Percentiles rank a stretch among this genome's conserved stretches.
phyloP scores from a whole-genome alignment of 495 filamentous ascomycete species.

The Podospora didyma region DNA sequence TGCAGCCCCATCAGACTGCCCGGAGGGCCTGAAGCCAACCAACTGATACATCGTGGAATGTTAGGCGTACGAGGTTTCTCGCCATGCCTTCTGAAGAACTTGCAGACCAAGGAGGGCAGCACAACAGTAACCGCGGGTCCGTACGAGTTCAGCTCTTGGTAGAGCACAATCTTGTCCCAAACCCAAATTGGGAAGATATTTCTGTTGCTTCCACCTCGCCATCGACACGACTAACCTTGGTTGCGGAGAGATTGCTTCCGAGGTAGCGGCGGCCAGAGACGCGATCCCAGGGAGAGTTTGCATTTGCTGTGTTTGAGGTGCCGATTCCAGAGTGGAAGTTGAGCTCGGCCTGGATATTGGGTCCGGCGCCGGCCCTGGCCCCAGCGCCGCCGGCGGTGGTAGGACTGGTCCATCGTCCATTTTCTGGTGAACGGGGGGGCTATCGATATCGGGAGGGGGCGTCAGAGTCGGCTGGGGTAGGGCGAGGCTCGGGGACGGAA shows the following conservation, averaged over 20 bases:
- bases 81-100: no score
- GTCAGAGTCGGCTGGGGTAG: slow-evolving; percentile 18
- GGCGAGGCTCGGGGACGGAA: slow-evolving; percentile 32
- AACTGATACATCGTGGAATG: no score
- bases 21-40: no score
- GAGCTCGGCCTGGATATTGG: slow-evolving; percentile 49
- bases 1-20: no score
- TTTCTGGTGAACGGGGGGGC: slow-evolving; percentile 21
- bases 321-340: slow-evolving; percentile 33
- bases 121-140: no score
- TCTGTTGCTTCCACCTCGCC: not conserved
- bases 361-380: slow-evolving; percentile 46
- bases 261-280: slow-evolving; percentile 59
- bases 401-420: slow-evolving; percentile 39
- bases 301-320: slow-evolving; percentile 33
- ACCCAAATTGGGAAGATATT: no score
- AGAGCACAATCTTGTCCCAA: no score
- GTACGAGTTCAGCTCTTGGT: no score
- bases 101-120: no score
- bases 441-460: slow-evolving; percentile 26
- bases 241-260: slow-evolving; percentile 57
- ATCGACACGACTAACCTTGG: slow-evolving; percentile 50
- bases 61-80: no score
- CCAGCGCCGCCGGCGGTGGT: slow-evolving; percentile 33
- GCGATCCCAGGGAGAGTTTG: slow-evolving; percentile 57